Evolutionary conservation across 106 monocot genomes (phyloP).

Genomic region (Gastrodia elata): DNA sequence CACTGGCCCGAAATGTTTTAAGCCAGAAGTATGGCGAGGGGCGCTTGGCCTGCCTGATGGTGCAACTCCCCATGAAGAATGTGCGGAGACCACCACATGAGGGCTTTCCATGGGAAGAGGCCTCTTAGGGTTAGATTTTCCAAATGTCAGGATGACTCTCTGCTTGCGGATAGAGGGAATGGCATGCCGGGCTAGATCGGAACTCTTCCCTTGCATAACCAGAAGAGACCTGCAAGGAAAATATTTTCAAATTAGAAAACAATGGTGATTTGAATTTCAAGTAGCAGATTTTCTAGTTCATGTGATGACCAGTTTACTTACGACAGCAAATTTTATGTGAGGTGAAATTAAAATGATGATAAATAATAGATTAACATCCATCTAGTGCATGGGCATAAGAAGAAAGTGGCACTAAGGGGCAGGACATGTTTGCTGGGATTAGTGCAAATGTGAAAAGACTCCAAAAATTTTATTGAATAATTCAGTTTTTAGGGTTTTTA

Average conservation of each 20-base stretch:
- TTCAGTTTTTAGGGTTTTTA: no score
- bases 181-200: constrained; percentile 60
- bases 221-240: constrained; percentile 48
- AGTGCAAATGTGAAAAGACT: no score
- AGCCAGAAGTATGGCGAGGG: constrained; percentile 17
- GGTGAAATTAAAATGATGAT: no score
- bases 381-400: no score
- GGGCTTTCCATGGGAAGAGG: constrained; percentile 6
- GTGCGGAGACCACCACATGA: not conserved
- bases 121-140: constrained; percentile 44
- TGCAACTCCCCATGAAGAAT: constrained; percentile 5
- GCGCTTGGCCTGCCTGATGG: constrained; percentile 13
- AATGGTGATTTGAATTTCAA: not conserved
- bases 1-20: constrained; percentile 28
- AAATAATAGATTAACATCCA: no score
- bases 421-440: no score
- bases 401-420: no score
- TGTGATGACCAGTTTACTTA: no score
- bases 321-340: no score
- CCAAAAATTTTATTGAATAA: no score
- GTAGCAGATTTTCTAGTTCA: not conserved
- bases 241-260: not conserved
- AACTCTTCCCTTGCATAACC: constrained; percentile 56
- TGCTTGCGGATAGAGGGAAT: constrained; percentile 55
- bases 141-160: constrained; percentile 54